A percentile compares a stretch with the other conserved stretches of the same genome.
phyloP scores from a whole-genome alignment of 2,329 filamentous ascomycete species.

The Colletotrichum orchidophilum region DNA sequence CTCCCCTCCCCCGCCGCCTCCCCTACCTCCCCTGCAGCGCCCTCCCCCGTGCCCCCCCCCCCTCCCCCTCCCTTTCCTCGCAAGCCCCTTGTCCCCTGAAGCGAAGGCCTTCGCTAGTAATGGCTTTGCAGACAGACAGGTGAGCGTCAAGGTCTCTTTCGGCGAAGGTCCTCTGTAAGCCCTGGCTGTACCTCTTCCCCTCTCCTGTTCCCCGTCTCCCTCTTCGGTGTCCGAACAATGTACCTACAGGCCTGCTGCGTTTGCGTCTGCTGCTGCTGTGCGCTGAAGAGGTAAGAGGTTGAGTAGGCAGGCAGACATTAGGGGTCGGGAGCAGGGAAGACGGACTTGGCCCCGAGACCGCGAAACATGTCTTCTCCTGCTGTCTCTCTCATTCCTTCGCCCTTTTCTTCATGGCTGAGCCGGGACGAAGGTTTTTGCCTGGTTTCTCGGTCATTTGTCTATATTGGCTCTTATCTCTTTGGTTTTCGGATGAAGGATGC shows the following conservation, averaged over 20 bases:
- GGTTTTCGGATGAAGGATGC: neutral
- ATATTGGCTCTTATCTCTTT: neutral
- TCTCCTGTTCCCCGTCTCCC: neutral
- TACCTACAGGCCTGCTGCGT: neutral
- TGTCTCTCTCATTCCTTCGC: neutral
- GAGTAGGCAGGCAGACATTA: neutral
- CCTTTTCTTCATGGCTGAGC: neutral
- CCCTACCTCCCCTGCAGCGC: neutral
- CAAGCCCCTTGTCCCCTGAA: constrained; percentile 14
- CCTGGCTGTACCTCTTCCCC: neutral
- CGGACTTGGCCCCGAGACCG: neutral
- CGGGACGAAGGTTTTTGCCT: neutral
- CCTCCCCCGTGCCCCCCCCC: neutral
- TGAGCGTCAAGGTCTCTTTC: neutral
- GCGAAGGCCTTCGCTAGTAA: constrained; percentile 6
- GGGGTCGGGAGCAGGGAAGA: neutral
- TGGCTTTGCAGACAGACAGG: constrained; percentile 8
- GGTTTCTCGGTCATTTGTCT: neutral
- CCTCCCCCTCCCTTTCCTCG: neutral
- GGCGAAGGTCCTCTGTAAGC: neutral
- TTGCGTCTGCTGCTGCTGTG: neutral
- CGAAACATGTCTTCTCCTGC: neutral
- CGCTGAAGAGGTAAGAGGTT: neutral
- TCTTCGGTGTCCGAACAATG: neutral
- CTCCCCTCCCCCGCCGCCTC: neutral